A percentile compares a stretch with the other conserved stretches of the same genome.
Evolutionary conservation across 2,329 filamentous ascomycete genomes (phyloP).

Genomic region (Thyridium curvatum): DNA sequence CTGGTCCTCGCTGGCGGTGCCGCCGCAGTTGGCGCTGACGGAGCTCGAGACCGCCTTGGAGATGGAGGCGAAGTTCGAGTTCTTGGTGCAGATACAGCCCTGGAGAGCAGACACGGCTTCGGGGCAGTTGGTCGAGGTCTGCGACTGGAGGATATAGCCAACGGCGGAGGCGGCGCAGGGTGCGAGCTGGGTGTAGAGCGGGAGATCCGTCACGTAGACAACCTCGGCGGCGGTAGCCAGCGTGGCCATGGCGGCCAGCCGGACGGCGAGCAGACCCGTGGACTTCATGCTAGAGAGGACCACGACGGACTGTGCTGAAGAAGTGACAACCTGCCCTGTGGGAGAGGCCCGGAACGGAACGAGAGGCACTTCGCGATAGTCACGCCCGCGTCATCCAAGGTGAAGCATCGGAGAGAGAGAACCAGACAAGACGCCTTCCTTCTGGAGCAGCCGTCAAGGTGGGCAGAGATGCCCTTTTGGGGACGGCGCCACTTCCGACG

Average conservation of each 20-base stretch:
- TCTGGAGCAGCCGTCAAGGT: too few relatives aligned
- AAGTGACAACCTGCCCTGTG: conserved; percentile 1
- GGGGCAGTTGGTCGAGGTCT: conserved; percentile 37
- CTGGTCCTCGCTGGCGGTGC: conserved; percentile 39
- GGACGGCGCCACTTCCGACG: too few relatives aligned
- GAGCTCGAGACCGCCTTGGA: conserved; percentile 28
- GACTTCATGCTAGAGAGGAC: background rate
- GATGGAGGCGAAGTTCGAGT: conserved; percentile 31
- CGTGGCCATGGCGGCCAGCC: background rate
- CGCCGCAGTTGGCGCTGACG: conserved; percentile 36
- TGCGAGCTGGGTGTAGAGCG: conserved; percentile 36
- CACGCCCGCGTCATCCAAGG: too few relatives aligned
- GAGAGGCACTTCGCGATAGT: too few relatives aligned
- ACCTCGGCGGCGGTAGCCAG: conserved; percentile 15
- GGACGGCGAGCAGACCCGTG: background rate
- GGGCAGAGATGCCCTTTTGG: too few relatives aligned
- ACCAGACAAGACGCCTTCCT: too few relatives aligned
- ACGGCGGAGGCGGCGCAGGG: conserved; percentile 42
- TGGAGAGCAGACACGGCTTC: conserved; percentile 37
- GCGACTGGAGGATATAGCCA: conserved; percentile 32
- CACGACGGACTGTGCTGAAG: conserved; percentile 3
- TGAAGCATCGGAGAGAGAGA: too few relatives aligned
- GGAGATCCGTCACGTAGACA: conserved; percentile 38
- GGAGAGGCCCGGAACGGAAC: too few relatives aligned
- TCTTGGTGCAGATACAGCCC: conserved; percentile 46